phyloP scores from a whole-genome alignment of 345 rosid species.

The Linum tenue region DNA sequence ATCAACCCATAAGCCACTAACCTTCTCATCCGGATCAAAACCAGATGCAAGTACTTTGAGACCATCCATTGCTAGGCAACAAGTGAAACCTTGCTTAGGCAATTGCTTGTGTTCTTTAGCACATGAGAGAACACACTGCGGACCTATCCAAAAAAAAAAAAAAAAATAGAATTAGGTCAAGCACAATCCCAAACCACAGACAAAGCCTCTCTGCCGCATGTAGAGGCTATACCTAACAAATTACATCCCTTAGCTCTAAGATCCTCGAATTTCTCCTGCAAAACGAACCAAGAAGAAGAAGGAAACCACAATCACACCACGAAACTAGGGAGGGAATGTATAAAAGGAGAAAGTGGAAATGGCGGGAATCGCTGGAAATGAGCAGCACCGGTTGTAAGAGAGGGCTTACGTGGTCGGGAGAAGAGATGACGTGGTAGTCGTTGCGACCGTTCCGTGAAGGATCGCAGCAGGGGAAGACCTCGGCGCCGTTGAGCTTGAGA shows the following conservation, averaged over 20 bases:
- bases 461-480: conserved; percentile 82
- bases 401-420: conserved; percentile 50
- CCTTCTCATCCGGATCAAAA: conserved; percentile 79
- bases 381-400: background rate
- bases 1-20: conserved; percentile 5
- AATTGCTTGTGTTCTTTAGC: conserved; percentile 66
- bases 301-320: background rate
- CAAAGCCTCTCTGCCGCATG: too few relatives aligned
- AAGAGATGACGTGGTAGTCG: conserved; percentile 80
- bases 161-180: background rate
- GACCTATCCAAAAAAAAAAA: conserved; percentile 49
- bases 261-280: conserved; percentile 84
- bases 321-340: background rate
- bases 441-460: conserved; percentile 62
- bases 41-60: conserved; percentile 85
- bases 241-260: conserved; percentile 76
- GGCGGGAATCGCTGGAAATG: conserved; percentile 11
- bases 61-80: conserved; percentile 96
- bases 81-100: conserved; percentile 71
- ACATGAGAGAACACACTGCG: conserved; percentile 80
- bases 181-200: background rate
- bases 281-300: conserved; percentile 5
- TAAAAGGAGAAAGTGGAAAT: conserved; percentile 6
- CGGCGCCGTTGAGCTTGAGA: conserved; percentile 73
- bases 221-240: conserved; percentile 45